Percentiles rank a stretch among this genome's conserved stretches.
Conservation (phyloP, 2,329 filamentous ascomycete species). For the Colletotrichum scovillei region DNA sequence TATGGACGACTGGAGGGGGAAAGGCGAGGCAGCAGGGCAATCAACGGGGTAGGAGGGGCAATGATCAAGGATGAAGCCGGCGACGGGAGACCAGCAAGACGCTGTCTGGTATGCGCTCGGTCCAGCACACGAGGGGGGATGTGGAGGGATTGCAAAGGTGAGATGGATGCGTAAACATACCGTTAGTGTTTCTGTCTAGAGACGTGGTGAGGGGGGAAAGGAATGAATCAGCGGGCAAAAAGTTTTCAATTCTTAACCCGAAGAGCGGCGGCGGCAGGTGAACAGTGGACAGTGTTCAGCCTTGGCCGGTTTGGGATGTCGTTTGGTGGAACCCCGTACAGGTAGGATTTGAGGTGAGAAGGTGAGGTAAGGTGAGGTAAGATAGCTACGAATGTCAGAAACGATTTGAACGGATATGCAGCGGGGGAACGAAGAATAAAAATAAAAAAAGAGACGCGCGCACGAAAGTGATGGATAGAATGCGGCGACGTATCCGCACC, state of each 20-base stretch:
- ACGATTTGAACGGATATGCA: not conserved
- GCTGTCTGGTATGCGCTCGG: conserved; percentile 26
- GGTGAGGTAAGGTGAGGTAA: too few species aligned
- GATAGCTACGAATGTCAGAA: too few species aligned
- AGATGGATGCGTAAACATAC: conserved; percentile 3
- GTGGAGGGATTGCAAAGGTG: not conserved
- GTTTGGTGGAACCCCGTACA: too few species aligned
- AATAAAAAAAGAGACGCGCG: too few species aligned
- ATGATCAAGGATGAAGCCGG: conserved; percentile 28
- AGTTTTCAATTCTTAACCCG: not conserved
- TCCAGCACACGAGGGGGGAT: conserved; percentile 14
- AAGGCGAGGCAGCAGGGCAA: conserved; percentile 26
- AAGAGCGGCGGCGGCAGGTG: not conserved
- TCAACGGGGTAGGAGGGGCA: conserved; percentile 29
- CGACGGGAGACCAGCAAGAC: conserved; percentile 24
- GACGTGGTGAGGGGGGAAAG: not conserved
- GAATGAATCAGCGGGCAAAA: not conserved
- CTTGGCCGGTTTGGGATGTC: too few species aligned
- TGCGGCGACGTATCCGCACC: not conserved
- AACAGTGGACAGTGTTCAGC: too few species aligned
- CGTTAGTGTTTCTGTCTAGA: not conserved
- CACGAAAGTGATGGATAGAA: not conserved
- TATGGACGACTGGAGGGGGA: conserved; percentile 23
- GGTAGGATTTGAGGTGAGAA: too few species aligned
- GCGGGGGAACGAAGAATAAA: not conserved